Conservation (phyloP, 805 yeast genomes). For the Yamadazyma paraphyllophila region DNA sequence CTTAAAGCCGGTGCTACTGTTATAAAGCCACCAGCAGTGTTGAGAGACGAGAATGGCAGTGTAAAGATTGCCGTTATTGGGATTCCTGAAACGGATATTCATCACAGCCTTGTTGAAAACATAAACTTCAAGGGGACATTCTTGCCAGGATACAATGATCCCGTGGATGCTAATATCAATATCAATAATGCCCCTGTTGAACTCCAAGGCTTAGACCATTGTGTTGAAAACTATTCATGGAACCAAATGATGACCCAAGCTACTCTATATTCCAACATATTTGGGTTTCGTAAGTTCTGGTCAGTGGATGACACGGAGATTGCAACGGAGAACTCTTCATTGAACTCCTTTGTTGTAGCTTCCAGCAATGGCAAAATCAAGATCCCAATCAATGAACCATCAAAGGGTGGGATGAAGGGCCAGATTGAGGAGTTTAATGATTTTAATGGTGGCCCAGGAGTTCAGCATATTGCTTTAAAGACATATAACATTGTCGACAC, state of each 20-base stretch:
- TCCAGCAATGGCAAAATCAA: slow-evolving; percentile 61
- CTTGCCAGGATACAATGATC: slow-evolving; percentile 47
- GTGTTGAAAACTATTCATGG: slow-evolving; percentile 80
- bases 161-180: neutral
- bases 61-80: slow-evolving; percentile 49
- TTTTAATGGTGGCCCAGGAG: slow-evolving; percentile 76
- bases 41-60: slow-evolving; percentile 48
- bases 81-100: slow-evolving; percentile 54
- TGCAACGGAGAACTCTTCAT: slow-evolving; percentile 66
- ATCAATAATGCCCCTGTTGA: slow-evolving; percentile 29
- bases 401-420: slow-evolving; percentile 58
- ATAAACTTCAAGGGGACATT: slow-evolving; percentile 40
- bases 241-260: slow-evolving; percentile 59
- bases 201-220: slow-evolving; percentile 61
- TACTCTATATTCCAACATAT: slow-evolving; percentile 54
- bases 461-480: slow-evolving; percentile 76
- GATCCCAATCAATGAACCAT: slow-evolving; percentile 88
- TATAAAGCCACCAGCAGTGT: slow-evolving; percentile 22
- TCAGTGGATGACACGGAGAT: slow-evolving; percentile 78
- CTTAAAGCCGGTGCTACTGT: slow-evolving; percentile 51
- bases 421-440: slow-evolving; percentile 83
- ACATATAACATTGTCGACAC: slow-evolving; percentile 61
- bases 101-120: slow-evolving; percentile 65
- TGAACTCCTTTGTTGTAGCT: slow-evolving; percentile 75
- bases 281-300: slow-evolving; percentile 81